Base-by-base conservation (phyloP, 2,329 filamentous ascomycete genomes). In the Claviceps digitariae region DNA sequence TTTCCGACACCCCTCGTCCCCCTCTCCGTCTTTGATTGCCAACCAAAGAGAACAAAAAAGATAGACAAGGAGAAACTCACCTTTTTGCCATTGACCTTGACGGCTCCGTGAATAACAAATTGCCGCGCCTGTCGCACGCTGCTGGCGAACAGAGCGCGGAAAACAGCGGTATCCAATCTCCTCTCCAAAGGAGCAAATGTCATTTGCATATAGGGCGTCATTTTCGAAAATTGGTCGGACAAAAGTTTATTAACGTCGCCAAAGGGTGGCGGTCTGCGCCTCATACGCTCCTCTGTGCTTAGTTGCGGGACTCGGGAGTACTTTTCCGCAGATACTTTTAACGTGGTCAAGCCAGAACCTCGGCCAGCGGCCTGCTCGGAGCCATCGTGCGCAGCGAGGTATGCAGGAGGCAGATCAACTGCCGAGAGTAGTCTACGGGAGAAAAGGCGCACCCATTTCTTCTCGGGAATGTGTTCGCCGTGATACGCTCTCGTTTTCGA, bases 61-160 rank as follows among this genome's bases (percentile, higher is more conserved):
- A 36, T 1, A 17, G n/a, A 15, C 36, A 38, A 38, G 15, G n/a
- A 38, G 5, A 38, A 38, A 62, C 71, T 44, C 69, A 94, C 90
- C 82, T 90, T 90, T 72, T 95, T 90, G 57, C 93, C 93, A 73
- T 98, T 98, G 66, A 98, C 93, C 64, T 83, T 95, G 57, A 98
- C 93, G 55, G 83, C 83, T 29, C 93, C 93, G 69, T 98, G 93
- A 29, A 95, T 81, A 55, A 94, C 87, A 65, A 97, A 95, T 62
- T 97, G 91, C 60, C 91, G 82, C 15, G 94, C 94, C 70, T 98
- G 93, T 60, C 90, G 79, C 38, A 87, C 81, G 69, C 90, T 96
- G 69, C 89, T 95, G 44, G 93, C 90, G 69, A 98, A 98, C 68
- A 98, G 71, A 40, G 93, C 86, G 50, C 93, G 79, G 75, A 94